Evolutionary conservation across 228 moss, liverwort and hornwort genomes (phyloP).

Genomic region (Sphagnum fallax): DNA sequence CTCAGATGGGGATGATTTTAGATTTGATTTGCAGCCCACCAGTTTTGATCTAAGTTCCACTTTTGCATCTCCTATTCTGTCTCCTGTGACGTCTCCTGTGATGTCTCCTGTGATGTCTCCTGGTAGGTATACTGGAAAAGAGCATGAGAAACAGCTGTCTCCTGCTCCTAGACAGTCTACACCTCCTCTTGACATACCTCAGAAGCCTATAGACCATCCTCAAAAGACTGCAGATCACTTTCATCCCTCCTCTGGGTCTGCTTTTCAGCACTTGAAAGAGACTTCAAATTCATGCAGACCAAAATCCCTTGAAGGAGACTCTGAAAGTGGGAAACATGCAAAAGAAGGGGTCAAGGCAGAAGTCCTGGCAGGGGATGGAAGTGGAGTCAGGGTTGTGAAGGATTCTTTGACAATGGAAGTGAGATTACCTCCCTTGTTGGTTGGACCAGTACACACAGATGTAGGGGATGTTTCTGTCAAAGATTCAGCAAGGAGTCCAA

Average conservation of each 20-base stretch:
- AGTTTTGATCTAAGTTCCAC: conserved; percentile 20
- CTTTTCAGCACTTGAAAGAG: conserved; percentile 7
- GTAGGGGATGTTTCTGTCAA: no score
- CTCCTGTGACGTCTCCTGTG: conserved; percentile 12
- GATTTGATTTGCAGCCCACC: conserved; percentile 24
- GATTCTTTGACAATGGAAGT: no score
- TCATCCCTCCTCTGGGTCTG: neutral
- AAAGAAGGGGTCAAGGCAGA: no score
- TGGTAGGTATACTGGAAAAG: conserved; percentile 10
- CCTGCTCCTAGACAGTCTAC: no score
- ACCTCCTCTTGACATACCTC: conserved; percentile 15
- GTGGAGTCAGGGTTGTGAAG: no score
- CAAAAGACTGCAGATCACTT: neutral
- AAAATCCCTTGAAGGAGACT: no score
- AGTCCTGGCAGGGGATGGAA: no score
- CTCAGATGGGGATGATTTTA: conserved; percentile 19
- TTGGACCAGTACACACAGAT: no score
- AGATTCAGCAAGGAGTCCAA: no score
- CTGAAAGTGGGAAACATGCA: no score
- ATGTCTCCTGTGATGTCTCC: conserved; percentile 15
- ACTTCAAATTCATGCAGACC: neutral
- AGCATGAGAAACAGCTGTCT: conserved; percentile 12
- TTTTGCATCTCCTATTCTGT: conserved; percentile 25
- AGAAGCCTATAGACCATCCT: conserved; percentile 28
- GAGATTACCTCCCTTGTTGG: no score